phyloP scores from a whole-genome alignment of 139 green algal species.

The Haematococcus sp. region DNA sequence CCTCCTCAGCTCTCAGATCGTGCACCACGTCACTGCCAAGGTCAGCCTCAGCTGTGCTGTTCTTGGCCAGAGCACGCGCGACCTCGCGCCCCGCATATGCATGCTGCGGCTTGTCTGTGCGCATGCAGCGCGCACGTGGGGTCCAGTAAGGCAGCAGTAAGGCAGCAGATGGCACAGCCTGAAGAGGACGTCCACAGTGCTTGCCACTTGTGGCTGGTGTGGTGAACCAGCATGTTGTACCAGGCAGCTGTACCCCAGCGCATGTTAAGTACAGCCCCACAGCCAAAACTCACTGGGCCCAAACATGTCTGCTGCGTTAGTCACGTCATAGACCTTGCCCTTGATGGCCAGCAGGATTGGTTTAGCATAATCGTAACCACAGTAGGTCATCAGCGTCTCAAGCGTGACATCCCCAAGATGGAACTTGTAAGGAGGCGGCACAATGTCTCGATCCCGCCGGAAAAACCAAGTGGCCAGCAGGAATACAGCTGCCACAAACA shows the following conservation, averaged over 20 bases:
- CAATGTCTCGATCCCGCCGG: neutral
- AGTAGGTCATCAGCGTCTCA: constrained; percentile 55
- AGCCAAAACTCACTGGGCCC: constrained; percentile 52
- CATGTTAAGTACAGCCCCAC: neutral
- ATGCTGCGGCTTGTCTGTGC: constrained; percentile 37
- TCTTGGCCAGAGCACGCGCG: constrained; percentile 59
- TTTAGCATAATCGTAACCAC: constrained; percentile 63
- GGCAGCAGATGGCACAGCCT: too few relatives aligned
- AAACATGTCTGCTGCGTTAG: constrained; percentile 58
- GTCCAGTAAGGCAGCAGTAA: neutral
- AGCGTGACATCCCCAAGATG: constrained; percentile 65
- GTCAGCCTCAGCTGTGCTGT: constrained; percentile 33
- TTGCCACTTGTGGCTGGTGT: neutral
- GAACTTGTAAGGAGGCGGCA: constrained; percentile 18
- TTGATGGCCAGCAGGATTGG: constrained; percentile 67
- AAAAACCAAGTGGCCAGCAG: neutral
- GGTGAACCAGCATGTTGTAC: neutral
- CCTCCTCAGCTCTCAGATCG: constrained; percentile 35
- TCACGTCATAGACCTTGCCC: constrained; percentile 75
- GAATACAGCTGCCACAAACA: neutral
- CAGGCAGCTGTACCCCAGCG: neutral
- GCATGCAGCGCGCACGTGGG: neutral
- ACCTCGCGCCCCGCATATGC: constrained; percentile 65
- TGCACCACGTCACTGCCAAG: constrained; percentile 14
- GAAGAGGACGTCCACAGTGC: too few relatives aligned